Conservation (phyloP, 169 alveolate genomes). For the Cryptosporidium muris region DNA sequence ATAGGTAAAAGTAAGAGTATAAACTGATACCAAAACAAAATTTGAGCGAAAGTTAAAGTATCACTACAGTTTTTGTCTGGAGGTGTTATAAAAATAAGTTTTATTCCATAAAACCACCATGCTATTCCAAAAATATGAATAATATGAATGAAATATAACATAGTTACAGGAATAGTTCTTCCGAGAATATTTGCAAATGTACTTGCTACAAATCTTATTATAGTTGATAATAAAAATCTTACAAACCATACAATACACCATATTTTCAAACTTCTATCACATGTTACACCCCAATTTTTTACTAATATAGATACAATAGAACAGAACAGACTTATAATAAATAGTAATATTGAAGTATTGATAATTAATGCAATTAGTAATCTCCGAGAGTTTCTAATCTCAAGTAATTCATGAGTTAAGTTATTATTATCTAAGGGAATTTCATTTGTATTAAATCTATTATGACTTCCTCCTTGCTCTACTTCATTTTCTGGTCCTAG, state of each 20-base stretch:
- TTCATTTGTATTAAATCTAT: too few species aligned
- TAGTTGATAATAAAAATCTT: slow-evolving; percentile 41
- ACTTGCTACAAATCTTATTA: slow-evolving; percentile 25
- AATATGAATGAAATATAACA: slow-evolving; percentile 17
- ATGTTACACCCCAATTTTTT: slow-evolving; percentile 31
- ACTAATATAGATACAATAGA: slow-evolving; percentile 10
- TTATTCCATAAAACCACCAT: slow-evolving; percentile 71
- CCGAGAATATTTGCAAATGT: slow-evolving; percentile 20
- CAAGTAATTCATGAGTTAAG: too few species aligned
- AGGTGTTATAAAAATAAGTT: slow-evolving; percentile 44
- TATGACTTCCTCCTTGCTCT: too few species aligned
- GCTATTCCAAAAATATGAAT: slow-evolving; percentile 35
- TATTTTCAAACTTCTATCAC: slow-evolving; percentile 35
- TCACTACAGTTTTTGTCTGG: slow-evolving; percentile 42
- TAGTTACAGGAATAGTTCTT: slow-evolving; percentile 13
- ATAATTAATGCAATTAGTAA: slow-evolving; percentile 21
- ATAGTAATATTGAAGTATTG: slow-evolving; percentile 4
- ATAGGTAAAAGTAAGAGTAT: slow-evolving; percentile 49
- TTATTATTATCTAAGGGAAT: too few species aligned
- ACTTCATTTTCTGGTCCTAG: too few species aligned
- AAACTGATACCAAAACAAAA: slow-evolving; percentile 61
- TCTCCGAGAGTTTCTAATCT: not conserved
- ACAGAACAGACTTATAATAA: slow-evolving; percentile 15
- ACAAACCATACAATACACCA: slow-evolving; percentile 69
- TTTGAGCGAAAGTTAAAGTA: slow-evolving; percentile 37